A percentile compares a stretch with the other conserved stretches of the same genome.
Conservation (phyloP, 805 yeast species). For the Teunomyces pallodes region DNA sequence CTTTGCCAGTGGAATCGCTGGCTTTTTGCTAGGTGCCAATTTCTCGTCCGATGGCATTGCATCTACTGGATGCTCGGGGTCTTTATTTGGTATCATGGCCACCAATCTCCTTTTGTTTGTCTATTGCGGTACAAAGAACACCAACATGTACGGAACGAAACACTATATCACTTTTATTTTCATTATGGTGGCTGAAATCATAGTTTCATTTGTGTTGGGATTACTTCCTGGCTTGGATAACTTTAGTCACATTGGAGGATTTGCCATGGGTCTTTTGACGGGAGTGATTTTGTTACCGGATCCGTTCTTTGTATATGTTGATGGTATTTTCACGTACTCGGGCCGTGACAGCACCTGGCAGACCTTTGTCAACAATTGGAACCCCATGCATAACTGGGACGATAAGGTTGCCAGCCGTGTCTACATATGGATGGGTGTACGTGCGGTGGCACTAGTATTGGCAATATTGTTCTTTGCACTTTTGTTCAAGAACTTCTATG, state of each 20-base stretch:
- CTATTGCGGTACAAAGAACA: conserved; percentile 49
- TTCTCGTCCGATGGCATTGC: conserved; percentile 66
- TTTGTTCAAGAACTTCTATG: conserved; percentile 47
- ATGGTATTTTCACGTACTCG: conserved; percentile 38
- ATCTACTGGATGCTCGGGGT: conserved; percentile 69
- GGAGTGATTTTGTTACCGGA: conserved; percentile 53
- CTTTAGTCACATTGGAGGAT: conserved; percentile 75
- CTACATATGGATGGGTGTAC: conserved; percentile 50
- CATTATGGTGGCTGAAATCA: conserved; percentile 53
- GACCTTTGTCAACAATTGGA: conserved; percentile 37
- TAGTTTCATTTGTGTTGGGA: conserved; percentile 61
- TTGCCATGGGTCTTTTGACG: conserved; percentile 55
- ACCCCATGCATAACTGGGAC: conserved; percentile 32
- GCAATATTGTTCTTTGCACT: conserved; percentile 50
- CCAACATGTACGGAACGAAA: conserved; percentile 44
- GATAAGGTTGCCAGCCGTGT: conserved; percentile 39
- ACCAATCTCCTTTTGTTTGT: conserved; percentile 55
- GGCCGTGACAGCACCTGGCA: conserved; percentile 28
- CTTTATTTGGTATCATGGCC: conserved; percentile 68
- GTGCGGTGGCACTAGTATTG: conserved; percentile 45
- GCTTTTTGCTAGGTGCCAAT: conserved; percentile 67
- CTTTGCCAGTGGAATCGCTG: conserved; percentile 60
- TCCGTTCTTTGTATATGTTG: conserved; percentile 48
- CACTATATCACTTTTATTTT: conserved; percentile 46
- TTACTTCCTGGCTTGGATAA: conserved; percentile 73